These are phyloP conservation scores for Ilex aquifolium DNA, from an alignment of 257 asterid species.

Conservation along the genomic window DNA sequence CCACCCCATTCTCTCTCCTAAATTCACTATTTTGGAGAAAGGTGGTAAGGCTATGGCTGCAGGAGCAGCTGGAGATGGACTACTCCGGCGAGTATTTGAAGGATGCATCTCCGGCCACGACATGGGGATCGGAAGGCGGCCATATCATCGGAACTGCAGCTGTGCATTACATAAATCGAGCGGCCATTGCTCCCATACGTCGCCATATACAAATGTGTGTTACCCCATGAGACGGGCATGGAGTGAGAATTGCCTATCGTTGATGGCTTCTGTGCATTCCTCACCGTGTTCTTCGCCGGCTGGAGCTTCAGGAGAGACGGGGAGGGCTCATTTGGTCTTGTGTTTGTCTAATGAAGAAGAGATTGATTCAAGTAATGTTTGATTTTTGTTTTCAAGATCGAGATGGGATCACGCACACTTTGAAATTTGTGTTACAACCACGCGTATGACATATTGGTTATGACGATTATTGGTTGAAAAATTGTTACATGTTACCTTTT, in stretches of 20 bases:
- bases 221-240: conserved; percentile 54
- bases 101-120: conserved; percentile 57
- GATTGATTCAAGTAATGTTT: too few species aligned
- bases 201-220: conserved; percentile 27
- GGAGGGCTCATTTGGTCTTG: conserved; percentile 32
- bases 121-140: conserved; percentile 46
- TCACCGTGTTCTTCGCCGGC: conserved; percentile 42
- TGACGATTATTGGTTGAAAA: too few species aligned
- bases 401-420: too few species aligned
- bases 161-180: conserved; percentile 58
- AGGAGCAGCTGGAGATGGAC: conserved; percentile 59
- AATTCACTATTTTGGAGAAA: not conserved
- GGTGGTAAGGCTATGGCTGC: conserved; percentile 31
- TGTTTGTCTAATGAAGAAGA: conserved; percentile 24
- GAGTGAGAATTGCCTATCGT: conserved; percentile 50
- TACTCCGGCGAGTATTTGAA: conserved; percentile 39
- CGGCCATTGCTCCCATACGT: conserved; percentile 37
- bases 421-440: too few species aligned
- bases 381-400: too few species aligned
- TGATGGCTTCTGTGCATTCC: conserved; percentile 24
- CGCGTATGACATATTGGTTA: too few species aligned
- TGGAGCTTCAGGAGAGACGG: not conserved
- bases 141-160: conserved; percentile 64
- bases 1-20: not conserved
- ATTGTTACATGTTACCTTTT: too few species aligned